Conservation (phyloP, 225 moss, liverwort and hornwort genomes). For the Marchantia paleacea region DNA sequence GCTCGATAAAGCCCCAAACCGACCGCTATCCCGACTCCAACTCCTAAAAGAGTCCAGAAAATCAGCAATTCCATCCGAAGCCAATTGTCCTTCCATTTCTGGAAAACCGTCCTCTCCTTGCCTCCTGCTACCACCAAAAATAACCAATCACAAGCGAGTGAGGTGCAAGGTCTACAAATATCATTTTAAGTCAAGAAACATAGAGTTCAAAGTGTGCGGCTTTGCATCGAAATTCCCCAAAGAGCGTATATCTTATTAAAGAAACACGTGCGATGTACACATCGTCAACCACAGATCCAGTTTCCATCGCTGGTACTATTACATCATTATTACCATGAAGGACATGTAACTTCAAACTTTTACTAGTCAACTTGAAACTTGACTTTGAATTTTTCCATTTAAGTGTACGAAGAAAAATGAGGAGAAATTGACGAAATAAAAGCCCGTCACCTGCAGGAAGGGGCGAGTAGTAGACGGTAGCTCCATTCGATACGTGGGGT, state of each 20-base stretch:
- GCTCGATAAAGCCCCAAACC: constrained; percentile 58
- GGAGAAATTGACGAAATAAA: background rate
- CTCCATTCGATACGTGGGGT: background rate
- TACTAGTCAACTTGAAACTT: too few relatives aligned
- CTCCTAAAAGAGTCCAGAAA: constrained; percentile 80
- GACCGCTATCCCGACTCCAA: constrained; percentile 47
- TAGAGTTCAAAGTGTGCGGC: background rate
- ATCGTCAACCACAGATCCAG: too few relatives aligned
- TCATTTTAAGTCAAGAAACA: background rate
- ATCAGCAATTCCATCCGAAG: constrained; percentile 74
- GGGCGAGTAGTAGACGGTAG: background rate
- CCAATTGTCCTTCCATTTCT: constrained; percentile 34
- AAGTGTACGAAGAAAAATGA: too few relatives aligned
- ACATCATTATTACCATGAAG: too few relatives aligned
- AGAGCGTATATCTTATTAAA: too few relatives aligned
- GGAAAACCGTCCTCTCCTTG: constrained; percentile 7
- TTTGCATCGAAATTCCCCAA: too few relatives aligned
- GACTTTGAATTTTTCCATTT: too few relatives aligned
- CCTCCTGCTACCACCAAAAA: background rate
- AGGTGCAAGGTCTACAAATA: background rate
- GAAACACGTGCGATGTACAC: too few relatives aligned
- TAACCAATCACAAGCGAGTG: background rate
- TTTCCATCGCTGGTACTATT: too few relatives aligned
- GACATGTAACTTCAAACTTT: too few relatives aligned
- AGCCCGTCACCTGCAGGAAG: background rate